Evolutionary conservation across 148 eudicot genomes (phyloP).

Genomic region (Diospyros lotus): DNA sequence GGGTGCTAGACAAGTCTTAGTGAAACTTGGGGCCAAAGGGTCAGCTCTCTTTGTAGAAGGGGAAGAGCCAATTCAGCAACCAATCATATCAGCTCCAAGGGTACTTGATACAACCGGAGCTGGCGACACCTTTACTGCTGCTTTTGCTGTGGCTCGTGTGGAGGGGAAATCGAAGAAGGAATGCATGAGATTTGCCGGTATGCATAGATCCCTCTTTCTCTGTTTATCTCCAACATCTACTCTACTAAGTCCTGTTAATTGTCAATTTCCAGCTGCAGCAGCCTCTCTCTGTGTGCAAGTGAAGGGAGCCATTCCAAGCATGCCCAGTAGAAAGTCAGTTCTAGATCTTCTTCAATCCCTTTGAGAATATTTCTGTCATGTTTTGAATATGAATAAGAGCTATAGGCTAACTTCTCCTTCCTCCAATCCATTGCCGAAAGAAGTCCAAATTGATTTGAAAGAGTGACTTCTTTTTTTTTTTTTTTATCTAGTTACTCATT

Average conservation of each 20-base stretch:
- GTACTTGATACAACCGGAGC: slow-evolving; percentile 94
- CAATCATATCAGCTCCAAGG: slow-evolving; percentile 61
- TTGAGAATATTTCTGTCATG: slow-evolving; percentile 19
- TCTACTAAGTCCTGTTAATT: background rate
- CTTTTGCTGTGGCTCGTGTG: slow-evolving; percentile 86
- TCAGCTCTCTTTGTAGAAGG: slow-evolving; percentile 80
- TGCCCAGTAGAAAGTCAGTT: slow-evolving; percentile 82
- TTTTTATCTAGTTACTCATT: no score
- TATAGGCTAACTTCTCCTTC: background rate
- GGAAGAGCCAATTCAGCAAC: slow-evolving; percentile 65
- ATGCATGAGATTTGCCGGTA: slow-evolving; percentile 92
- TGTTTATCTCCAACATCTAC: background rate
- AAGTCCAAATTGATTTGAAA: background rate
- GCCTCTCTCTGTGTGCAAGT: slow-evolving; percentile 96
- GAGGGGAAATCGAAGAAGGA: slow-evolving; percentile 77
- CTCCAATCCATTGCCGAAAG: background rate
- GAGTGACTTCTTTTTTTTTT: background rate
- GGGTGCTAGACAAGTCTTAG: slow-evolving; percentile 80
- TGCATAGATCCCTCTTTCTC: background rate
- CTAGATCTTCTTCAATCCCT: slow-evolving; percentile 46
- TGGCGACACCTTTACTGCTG: slow-evolving; percentile 90
- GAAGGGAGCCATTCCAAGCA: slow-evolving; percentile 97
- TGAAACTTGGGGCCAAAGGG: slow-evolving; percentile 85
- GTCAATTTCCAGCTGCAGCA: slow-evolving; percentile 69
- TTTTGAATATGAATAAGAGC: slow-evolving; percentile 26